These are phyloP conservation scores for Sodiomyces alkalinus DNA, from an alignment of 2,329 filamentous ascomycete species.

Conservation along the genomic window DNA sequence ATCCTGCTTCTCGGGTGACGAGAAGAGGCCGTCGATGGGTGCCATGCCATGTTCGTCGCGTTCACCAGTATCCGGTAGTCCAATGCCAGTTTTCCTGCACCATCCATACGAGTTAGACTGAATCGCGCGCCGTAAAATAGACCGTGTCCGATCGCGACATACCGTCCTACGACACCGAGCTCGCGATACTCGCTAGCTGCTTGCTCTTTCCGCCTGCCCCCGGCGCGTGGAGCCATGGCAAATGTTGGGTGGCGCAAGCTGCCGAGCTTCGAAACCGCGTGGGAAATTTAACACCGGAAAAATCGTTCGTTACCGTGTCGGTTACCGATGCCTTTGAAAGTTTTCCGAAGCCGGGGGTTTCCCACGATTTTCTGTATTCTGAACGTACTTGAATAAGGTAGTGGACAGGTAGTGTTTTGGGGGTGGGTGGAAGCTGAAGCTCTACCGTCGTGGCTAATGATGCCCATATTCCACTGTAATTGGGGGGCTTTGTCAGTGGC, in stretches of 20 bases:
- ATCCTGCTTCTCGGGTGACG: slow-evolving; percentile 61
- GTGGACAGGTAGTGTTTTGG: too few relatives aligned
- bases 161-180: slow-evolving; percentile 35
- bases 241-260: too few relatives aligned
- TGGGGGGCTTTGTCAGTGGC: too few relatives aligned
- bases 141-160: slow-evolving; percentile 8
- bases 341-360: too few relatives aligned
- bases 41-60: slow-evolving; percentile 91
- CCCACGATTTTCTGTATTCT: too few relatives aligned
- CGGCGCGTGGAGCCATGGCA: slow-evolving; percentile 24
- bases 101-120: slow-evolving; percentile 1
- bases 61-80: slow-evolving; percentile 58
- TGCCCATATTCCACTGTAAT: too few relatives aligned
- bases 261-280: too few relatives aligned
- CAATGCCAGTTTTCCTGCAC: slow-evolving; percentile 74
- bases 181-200: slow-evolving; percentile 24
- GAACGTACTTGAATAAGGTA: too few relatives aligned
- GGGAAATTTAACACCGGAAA: too few relatives aligned
- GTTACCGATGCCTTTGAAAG: too few relatives aligned
- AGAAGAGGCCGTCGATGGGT: slow-evolving; percentile 74
- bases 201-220: slow-evolving; percentile 21
- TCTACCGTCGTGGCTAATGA: too few relatives aligned
- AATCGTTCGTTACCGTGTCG: too few relatives aligned
- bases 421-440: not conserved
- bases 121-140: not conserved